Conservation (phyloP, 1,284 basidiomycete genomes). For the Malassezia yamatoensis region DNA sequence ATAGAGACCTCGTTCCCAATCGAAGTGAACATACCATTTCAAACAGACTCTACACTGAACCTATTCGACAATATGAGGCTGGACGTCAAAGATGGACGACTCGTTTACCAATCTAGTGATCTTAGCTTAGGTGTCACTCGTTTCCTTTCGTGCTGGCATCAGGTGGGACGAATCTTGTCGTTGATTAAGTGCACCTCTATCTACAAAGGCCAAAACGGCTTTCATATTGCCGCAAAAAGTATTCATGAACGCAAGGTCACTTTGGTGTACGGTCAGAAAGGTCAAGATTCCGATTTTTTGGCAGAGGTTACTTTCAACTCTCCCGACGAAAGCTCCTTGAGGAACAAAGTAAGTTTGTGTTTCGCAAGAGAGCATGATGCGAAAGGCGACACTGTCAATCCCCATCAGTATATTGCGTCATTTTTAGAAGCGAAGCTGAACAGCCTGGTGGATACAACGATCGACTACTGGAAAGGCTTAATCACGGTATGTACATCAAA, state of each 20-base stretch:
- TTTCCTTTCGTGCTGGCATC: conserved; percentile 9
- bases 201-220: background rate
- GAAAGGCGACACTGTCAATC: background rate
- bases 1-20: conserved; percentile 7
- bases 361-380: background rate
- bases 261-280: background rate
- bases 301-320: background rate
- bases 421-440: conserved; percentile 1
- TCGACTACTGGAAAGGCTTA: conserved; percentile 2
- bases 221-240: background rate
- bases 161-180: conserved; percentile 4
- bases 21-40: background rate
- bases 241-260: background rate
- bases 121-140: background rate
- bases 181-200: conserved; percentile 2
- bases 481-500: background rate
- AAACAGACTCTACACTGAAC: background rate
- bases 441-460: background rate
- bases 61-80: conserved; percentile 5
- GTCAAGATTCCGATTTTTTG: background rate
- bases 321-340: background rate
- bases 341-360: background rate
- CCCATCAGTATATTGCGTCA: conserved; percentile 1
- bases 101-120: background rate
- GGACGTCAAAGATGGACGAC: background rate